phyloP scores from a whole-genome alignment of 2,329 filamentous ascomycete species.

The Gnomoniopsis smithogilvyi region DNA sequence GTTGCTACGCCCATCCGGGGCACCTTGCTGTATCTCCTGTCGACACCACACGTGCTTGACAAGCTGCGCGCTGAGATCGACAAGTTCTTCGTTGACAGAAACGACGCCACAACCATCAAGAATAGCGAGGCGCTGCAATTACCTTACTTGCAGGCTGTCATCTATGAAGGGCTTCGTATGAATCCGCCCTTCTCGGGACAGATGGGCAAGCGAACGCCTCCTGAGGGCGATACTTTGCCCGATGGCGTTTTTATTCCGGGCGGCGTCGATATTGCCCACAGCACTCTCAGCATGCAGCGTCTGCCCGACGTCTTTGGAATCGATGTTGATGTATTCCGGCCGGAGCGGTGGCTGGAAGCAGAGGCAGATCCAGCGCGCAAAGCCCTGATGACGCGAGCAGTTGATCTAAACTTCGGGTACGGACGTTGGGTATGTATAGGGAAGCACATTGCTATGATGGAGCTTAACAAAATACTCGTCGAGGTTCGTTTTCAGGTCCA shows the following conservation, averaged over 20 bases:
- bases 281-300: constrained; percentile 60
- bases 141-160: constrained; percentile 47
- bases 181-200: constrained; percentile 35
- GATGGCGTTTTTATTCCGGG: constrained; percentile 14
- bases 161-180: constrained; percentile 48
- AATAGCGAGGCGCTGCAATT: constrained; percentile 28
- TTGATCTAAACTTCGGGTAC: constrained; percentile 48
- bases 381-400: constrained; percentile 40
- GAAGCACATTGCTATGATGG: constrained; percentile 13
- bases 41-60: constrained; percentile 36
- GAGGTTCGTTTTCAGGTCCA: constrained; percentile 30
- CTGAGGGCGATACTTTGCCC: constrained; percentile 26
- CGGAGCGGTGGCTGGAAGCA: constrained; percentile 44
- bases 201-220: constrained; percentile 24
- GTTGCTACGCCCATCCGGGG: constrained; percentile 9
- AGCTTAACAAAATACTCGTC: constrained; percentile 24
- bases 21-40: constrained; percentile 38
- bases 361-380: constrained; percentile 30
- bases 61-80: constrained; percentile 46
- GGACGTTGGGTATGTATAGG: constrained; percentile 27
- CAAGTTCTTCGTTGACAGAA: constrained; percentile 29
- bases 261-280: constrained; percentile 14
- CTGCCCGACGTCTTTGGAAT: constrained; percentile 53
- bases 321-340: constrained; percentile 43
- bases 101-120: constrained; percentile 21